Evolutionary conservation across 768 basidiomycete species (phyloP).

Genomic region (Mycena venus): DNA sequence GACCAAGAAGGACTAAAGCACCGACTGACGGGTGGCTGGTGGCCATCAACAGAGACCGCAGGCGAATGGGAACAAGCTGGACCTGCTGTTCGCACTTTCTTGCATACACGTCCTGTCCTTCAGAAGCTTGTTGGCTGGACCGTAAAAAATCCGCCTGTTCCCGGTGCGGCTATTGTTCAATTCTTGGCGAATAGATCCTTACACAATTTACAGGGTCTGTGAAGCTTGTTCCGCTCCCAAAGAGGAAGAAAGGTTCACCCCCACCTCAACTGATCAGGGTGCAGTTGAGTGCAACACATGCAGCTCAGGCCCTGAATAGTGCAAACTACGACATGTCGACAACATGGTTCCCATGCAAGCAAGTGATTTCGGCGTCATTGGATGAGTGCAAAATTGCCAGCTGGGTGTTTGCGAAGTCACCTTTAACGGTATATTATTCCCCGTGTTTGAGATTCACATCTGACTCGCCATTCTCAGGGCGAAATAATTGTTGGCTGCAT

Average conservation of each 20-base stretch:
- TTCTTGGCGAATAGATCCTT: background rate
- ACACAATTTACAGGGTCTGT: background rate
- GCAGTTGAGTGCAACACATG: background rate
- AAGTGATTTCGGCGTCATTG: background rate
- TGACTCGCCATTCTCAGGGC: background rate
- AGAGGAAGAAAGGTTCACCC: background rate
- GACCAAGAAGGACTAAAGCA: constrained; percentile 22
- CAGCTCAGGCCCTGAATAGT: background rate
- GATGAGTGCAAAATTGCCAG: background rate
- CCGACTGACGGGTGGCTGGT: constrained; percentile 17
- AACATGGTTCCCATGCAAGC: background rate
- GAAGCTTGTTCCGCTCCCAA: background rate
- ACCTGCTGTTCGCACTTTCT: constrained; percentile 1
- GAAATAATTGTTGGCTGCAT: background rate
- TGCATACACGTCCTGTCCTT: constrained; percentile 12
- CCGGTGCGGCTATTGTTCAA: background rate
- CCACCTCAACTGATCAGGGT: background rate
- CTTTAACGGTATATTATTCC: background rate
- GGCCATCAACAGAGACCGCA: background rate
- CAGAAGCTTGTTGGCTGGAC: constrained; percentile 23
- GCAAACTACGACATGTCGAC: background rate
- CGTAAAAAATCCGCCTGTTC: background rate
- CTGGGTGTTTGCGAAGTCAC: constrained; percentile 15
- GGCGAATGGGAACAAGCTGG: constrained; percentile 12
- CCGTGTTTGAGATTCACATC: too few relatives aligned